Percentiles rank a stretch among this genome's conserved stretches.
These are phyloP conservation scores for Pichia sp. DNA, from an alignment of 1,139 yeast genomes.

Conservation along the genomic window DNA sequence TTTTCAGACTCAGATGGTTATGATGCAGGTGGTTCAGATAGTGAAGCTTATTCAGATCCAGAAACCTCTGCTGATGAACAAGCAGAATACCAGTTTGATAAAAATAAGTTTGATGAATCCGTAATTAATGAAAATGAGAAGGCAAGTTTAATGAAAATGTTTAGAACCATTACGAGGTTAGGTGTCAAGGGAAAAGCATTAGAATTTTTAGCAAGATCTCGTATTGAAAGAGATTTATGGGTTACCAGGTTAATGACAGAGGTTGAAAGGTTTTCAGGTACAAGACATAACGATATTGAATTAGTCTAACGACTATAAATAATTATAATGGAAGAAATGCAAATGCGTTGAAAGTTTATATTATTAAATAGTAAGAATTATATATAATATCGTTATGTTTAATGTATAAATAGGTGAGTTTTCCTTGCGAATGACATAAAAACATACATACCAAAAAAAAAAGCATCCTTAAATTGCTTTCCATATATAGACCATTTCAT, in stretches of 20 bases:
- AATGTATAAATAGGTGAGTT: too few species aligned
- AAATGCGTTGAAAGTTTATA: too few species aligned
- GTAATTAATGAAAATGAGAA: neutral
- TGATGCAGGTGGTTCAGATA: neutral
- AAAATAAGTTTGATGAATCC: neutral
- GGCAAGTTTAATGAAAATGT: conserved; percentile 3
- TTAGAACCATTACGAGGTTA: conserved; percentile 43
- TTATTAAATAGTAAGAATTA: too few species aligned
- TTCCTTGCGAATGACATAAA: too few species aligned
- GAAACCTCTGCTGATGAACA: conserved; percentile 17
- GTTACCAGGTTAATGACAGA: conserved; percentile 58
- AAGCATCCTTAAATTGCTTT: conserved; percentile 33
- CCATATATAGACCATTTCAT: conserved; percentile 92
- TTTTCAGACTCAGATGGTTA: neutral
- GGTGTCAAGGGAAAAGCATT: conserved; percentile 66
- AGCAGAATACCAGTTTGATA: neutral
- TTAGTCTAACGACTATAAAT: conserved; percentile 9
- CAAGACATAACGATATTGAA: conserved; percentile 21
- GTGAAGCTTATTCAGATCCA: conserved; percentile 13
- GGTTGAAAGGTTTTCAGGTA: conserved; percentile 47
- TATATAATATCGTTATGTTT: too few species aligned
- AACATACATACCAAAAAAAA: too few species aligned
- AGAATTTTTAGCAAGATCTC: conserved; percentile 73
- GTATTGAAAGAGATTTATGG: conserved; percentile 85
- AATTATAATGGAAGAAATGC: too few species aligned